Evolutionary conservation across 805 yeast species (phyloP).

Genomic region (Cyberlindnera suaveolens): DNA sequence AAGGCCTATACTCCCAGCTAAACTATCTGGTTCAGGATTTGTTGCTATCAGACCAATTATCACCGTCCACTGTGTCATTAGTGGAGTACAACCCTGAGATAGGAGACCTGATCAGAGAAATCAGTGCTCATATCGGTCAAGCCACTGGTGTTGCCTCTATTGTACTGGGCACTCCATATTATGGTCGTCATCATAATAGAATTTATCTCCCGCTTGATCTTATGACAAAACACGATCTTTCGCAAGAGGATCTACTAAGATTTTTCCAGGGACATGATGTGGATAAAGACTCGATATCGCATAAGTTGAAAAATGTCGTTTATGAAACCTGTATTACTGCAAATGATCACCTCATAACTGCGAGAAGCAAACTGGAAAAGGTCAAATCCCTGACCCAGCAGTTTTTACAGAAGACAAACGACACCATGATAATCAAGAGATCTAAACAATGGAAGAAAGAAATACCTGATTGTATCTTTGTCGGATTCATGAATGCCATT

Average conservation of each 20-base stretch:
- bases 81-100: slow-evolving; percentile 40
- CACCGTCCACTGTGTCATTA: slow-evolving; percentile 47
- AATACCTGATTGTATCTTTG: slow-evolving; percentile 57
- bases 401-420: slow-evolving; percentile 22
- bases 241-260: slow-evolving; percentile 60
- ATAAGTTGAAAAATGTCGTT: slow-evolving; percentile 47
- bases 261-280: slow-evolving; percentile 27
- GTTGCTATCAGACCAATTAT: slow-evolving; percentile 47
- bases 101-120: slow-evolving; percentile 45
- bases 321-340: slow-evolving; percentile 70
- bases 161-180: slow-evolving; percentile 54
- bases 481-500: slow-evolving; percentile 62
- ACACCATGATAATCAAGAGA: slow-evolving; percentile 22
- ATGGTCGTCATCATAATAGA: slow-evolving; percentile 35
- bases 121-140: slow-evolving; percentile 79
- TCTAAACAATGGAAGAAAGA: slow-evolving; percentile 36
- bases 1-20: slow-evolving; percentile 70
- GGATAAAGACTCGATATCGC: slow-evolving; percentile 23
- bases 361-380: slow-evolving; percentile 45
- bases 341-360: slow-evolving; percentile 72
- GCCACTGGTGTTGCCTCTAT: slow-evolving; percentile 65
- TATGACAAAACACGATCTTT: slow-evolving; percentile 44
- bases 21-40: slow-evolving; percentile 60
- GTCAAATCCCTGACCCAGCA: slow-evolving; percentile 33
- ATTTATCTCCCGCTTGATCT: slow-evolving; percentile 59